Conservation (phyloP, 2,329 filamentous ascomycete genomes). For the Aureobasidium subglaciale region DNA sequence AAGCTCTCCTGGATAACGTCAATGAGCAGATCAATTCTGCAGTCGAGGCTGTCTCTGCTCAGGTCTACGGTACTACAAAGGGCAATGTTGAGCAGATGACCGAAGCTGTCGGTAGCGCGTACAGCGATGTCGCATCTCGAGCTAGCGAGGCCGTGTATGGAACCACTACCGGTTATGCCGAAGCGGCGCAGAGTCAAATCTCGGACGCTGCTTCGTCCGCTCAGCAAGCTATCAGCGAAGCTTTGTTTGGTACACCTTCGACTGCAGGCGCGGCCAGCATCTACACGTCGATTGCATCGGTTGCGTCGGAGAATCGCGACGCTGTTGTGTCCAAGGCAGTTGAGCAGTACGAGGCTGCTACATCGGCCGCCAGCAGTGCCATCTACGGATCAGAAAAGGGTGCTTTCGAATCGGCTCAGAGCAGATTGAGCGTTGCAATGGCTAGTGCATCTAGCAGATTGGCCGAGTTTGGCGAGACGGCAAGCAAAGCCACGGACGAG, state of each 20-base stretch:
- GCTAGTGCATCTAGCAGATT: constrained; percentile 39
- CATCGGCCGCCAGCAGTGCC: constrained; percentile 37
- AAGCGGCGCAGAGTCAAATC: constrained; percentile 48
- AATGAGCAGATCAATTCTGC: constrained; percentile 51
- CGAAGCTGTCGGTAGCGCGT: constrained; percentile 46
- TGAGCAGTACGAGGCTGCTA: constrained; percentile 41
- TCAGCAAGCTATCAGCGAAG: constrained; percentile 47
- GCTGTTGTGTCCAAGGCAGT: constrained; percentile 23
- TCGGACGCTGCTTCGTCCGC: constrained; percentile 49
- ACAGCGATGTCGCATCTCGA: constrained; percentile 31
- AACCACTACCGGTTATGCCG: constrained; percentile 44
- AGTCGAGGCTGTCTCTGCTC: constrained; percentile 52
- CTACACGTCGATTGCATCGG: constrained; percentile 40
- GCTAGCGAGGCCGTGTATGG: constrained; percentile 52
- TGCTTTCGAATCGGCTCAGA: constrained; percentile 40
- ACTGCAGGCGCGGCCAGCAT: constrained; percentile 38
- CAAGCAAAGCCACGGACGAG: constrained; percentile 24
- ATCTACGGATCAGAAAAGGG: constrained; percentile 47
- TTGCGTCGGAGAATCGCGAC: constrained; percentile 36
- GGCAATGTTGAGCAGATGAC: constrained; percentile 48
- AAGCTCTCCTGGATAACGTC: constrained; percentile 51
- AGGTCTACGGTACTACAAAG: constrained; percentile 51
- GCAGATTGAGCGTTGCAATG: constrained; percentile 34
- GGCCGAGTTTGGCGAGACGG: constrained; percentile 32
- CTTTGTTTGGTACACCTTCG: constrained; percentile 51